phyloP scores from a whole-genome alignment of 768 basidiomycete genomes.

The Trametes coccinea region DNA sequence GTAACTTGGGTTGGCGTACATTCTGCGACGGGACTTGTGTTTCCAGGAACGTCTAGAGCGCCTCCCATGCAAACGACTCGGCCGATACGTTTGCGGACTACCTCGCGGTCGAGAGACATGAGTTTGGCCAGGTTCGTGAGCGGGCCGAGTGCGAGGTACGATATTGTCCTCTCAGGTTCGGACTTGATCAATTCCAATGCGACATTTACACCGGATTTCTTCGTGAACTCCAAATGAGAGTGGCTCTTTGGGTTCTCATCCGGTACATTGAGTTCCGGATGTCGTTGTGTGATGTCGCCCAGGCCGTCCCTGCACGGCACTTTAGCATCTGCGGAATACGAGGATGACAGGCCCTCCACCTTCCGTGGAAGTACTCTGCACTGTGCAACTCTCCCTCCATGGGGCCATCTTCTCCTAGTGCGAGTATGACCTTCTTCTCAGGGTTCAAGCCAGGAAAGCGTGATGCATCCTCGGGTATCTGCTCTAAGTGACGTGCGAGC shows the following conservation, averaged over 20 bases:
- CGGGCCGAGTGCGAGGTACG: conserved; percentile 75
- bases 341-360: conserved; percentile 37
- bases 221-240: conserved; percentile 48
- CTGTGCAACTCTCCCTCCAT: conserved; percentile 69
- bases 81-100: conserved; percentile 60
- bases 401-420: conserved; percentile 62
- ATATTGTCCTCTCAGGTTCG: conserved; percentile 53
- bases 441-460: conserved; percentile 67
- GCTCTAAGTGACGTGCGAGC: conserved; percentile 57
- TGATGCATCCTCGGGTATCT: conserved; percentile 49
- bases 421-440: conserved; percentile 57
- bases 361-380: conserved; percentile 86
- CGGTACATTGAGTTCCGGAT: conserved; percentile 59
- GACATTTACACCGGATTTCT: conserved; percentile 52
- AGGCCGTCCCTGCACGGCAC: conserved; percentile 61
- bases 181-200: conserved; percentile 55
- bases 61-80: conserved; percentile 93
- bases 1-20: conserved; percentile 49
- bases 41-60: conserved; percentile 88
- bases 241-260: conserved; percentile 30
- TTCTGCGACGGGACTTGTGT: conserved; percentile 78
- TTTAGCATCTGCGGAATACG: background rate
- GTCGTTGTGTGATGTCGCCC: conserved; percentile 56
- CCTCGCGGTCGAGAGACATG: conserved; percentile 52
- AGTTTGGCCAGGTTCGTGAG: conserved; percentile 78